Base-by-base conservation (phyloP, 257 asterid species). In the Haberlea rhodopensis region DNA sequence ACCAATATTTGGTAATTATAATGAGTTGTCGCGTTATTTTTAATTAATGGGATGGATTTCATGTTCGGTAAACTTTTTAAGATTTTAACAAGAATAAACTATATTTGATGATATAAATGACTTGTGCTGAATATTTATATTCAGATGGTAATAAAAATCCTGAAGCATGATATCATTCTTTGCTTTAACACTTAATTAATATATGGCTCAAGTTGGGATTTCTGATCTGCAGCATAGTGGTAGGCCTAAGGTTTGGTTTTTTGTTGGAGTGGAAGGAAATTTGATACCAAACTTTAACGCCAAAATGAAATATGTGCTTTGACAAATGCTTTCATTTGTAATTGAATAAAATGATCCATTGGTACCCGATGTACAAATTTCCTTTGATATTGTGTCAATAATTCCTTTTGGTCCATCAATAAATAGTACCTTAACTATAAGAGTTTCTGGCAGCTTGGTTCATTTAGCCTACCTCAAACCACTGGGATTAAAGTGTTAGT, bases 141-240 rank as follows among this genome's bases (percentile, higher is more conserved):
- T 60, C 40, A 57, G n/a, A n/a, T 31, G 24, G 15, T 18, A 16
- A 24, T 62, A 29, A 58, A 51, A 26, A 18, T 3, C 3, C 43
- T 27, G 48, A 27, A 34, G 37, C 24, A 28, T 63, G 69, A 60
- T 60, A 68, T 66, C 61, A 28, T 49, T 37, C 46, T 40, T 63
- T 65, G 63, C 65, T 28, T 55, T 58, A 23, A 57, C 46, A 57
- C 49, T 62, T 26, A 27, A n/a, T n/a, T n/a, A n/a, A 49, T 77
- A 51, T n/a, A n/a, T n/a, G n/a, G n/a, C n/a, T n/a, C n/a, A n/a
- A n/a, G n/a, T n/a, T n/a, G n/a, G n/a, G n/a, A n/a, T n/a, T n/a
- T n/a, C n/a, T n/a, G n/a, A n/a, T n/a, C n/a, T n/a, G n/a, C n/a
- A n/a, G n/a, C n/a, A n/a, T n/a, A n/a, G n/a, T n/a, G n/a, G n/a